These are phyloP conservation scores for Phalaenopsis equestris DNA, from an alignment of 106 monocot species.

Conservation along the genomic window DNA sequence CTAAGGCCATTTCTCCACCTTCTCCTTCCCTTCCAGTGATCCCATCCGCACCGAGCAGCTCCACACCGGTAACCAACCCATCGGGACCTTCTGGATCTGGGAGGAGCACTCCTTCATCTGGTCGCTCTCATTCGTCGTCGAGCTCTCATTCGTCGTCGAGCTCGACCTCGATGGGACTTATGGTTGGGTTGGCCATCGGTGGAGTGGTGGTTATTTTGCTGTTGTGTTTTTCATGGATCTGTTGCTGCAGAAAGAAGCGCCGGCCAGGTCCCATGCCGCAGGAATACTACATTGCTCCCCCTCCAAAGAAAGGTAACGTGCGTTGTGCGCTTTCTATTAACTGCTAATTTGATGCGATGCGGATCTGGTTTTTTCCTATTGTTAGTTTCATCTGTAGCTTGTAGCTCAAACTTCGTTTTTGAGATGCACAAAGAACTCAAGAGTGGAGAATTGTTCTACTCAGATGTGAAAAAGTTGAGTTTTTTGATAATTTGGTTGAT, in stretches of 20 bases:
- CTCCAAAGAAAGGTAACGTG: conserved; percentile 10
- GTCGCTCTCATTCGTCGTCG: not conserved
- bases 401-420: too few species aligned
- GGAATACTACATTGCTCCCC: not conserved
- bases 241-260: conserved; percentile 29
- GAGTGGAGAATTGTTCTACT: too few species aligned
- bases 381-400: too few species aligned
- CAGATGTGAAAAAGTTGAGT: too few species aligned
- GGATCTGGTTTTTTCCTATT: not conserved
- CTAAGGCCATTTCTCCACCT: not conserved
- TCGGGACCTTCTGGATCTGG: not conserved
- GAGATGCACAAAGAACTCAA: too few species aligned
- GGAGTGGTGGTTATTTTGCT: conserved; percentile 19
- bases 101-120: not conserved
- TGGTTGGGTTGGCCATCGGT: conserved; percentile 28
- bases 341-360: not conserved
- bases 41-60: not conserved
- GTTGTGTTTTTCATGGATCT: conserved; percentile 22
- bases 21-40: not conserved
- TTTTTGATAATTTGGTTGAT: too few species aligned
- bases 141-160: conserved; percentile 7
- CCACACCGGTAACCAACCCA: not conserved
- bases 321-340: not conserved
- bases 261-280: not conserved
- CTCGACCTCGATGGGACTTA: conserved; percentile 14